phyloP scores from a whole-genome alignment of 2,329 filamentous ascomycete species.

The Fusarium vanettenii region DNA sequence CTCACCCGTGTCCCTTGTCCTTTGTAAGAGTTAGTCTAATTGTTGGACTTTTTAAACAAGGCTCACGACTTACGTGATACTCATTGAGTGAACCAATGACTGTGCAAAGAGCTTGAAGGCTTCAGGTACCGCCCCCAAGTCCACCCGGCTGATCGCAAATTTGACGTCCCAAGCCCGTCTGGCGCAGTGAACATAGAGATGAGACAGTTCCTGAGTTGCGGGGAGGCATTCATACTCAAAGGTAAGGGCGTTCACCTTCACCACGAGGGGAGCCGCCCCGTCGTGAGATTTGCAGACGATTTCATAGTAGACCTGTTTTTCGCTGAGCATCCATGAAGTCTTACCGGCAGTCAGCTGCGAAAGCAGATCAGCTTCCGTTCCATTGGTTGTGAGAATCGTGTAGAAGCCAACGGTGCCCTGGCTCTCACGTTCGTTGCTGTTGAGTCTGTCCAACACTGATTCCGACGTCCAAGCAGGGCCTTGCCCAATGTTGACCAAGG shows the following conservation, averaged over 20 bases:
- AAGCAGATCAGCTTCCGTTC: conserved; percentile 40
- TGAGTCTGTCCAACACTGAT: conserved; percentile 14
- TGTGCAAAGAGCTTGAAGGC: conserved; percentile 33
- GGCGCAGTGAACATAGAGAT: conserved; percentile 46
- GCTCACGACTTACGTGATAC: conserved; percentile 38
- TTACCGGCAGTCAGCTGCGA: conserved; percentile 19
- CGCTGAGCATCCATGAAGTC: conserved; percentile 31
- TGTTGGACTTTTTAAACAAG: too few species aligned
- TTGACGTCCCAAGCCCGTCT: conserved; percentile 48
- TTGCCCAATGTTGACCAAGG: conserved; percentile 32
- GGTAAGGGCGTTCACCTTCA: conserved; percentile 45
- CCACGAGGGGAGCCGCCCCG: conserved; percentile 14
- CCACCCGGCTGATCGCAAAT: conserved; percentile 30
- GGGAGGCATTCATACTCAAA: conserved; percentile 39
- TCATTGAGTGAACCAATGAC: conserved; percentile 37
- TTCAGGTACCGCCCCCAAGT: conserved; percentile 18
- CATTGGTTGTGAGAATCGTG: conserved; percentile 42
- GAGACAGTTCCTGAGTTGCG: conserved; percentile 28
- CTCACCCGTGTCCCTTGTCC: conserved; percentile 26
- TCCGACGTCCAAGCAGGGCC: conserved; percentile 31
- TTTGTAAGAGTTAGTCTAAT: conserved; percentile 21
- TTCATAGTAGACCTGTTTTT: conserved; percentile 41
- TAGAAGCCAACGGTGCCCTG: conserved; percentile 39
- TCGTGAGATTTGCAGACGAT: conserved; percentile 36
- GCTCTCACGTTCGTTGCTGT: conserved; percentile 4